phyloP scores from a whole-genome alignment of 75 land plant species.

The Gnetum montanum region DNA sequence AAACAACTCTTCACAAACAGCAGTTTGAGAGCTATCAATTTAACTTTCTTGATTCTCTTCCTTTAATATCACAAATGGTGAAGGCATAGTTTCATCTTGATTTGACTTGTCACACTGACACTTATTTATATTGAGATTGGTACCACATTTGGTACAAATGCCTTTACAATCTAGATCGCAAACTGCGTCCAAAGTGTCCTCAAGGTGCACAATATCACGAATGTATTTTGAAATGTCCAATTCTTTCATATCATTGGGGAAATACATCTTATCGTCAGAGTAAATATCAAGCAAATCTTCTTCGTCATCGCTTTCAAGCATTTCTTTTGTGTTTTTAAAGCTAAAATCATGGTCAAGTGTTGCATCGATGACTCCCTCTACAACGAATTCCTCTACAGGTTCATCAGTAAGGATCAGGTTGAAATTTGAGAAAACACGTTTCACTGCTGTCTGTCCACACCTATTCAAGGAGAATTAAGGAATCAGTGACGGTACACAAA shows the following conservation, averaged over 20 bases:
- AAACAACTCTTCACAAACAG: no score
- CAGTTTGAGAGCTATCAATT: no score
- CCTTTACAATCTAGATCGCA: constrained; percentile 74
- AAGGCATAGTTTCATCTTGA: constrained; percentile 12
- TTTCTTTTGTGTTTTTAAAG: constrained; percentile 11
- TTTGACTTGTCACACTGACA: constrained; percentile 43
- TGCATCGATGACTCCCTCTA: constrained; percentile 35
- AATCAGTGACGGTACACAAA: no score
- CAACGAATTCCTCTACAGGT: constrained; percentile 53
- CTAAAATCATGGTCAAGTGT: constrained; percentile 49
- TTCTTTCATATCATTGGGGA: constrained; percentile 62
- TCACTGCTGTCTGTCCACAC: constrained; percentile 69
- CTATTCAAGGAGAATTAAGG: constrained; percentile 20
- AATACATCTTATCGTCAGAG: constrained; percentile 74
- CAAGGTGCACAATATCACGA: constrained; percentile 79
- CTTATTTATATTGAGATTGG: constrained; percentile 49
- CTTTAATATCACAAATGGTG: constrained; percentile 45
- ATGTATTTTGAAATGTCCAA: constrained; percentile 86
- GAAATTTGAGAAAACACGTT: constrained; percentile 68
- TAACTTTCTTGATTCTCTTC: constrained; percentile 31
- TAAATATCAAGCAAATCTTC: constrained; percentile 48
- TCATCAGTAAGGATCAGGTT: constrained; percentile 54
- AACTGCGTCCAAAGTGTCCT: constrained; percentile 52
- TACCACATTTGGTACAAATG: constrained; percentile 67
- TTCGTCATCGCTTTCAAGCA: constrained; percentile 34